Conservation (phyloP, 2,329 filamentous ascomycete species). For the Botrytis sinoallii region DNA sequence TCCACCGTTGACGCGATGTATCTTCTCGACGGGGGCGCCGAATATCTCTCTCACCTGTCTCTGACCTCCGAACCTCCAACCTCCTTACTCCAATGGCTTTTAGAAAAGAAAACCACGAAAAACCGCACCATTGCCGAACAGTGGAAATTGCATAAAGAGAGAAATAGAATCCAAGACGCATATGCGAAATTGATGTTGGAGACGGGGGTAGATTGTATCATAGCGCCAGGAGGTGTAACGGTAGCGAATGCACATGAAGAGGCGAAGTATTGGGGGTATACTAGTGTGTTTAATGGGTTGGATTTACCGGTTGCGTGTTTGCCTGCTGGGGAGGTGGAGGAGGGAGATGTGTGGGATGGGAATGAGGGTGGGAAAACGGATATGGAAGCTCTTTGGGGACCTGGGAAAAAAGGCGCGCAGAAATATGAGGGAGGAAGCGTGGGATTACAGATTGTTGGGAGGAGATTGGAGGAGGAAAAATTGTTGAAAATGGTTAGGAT, state of each 20-base stretch:
- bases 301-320: constrained; percentile 21
- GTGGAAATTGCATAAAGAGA: constrained; percentile 14
- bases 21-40: constrained; percentile 25
- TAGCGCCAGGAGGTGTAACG: constrained; percentile 17
- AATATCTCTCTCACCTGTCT: constrained; percentile 21
- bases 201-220: constrained; percentile 21
- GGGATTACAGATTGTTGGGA: constrained; percentile 51
- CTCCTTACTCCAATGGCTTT: constrained; percentile 29
- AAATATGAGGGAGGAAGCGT: constrained; percentile 47
- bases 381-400: background rate
- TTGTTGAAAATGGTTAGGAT: constrained; percentile 40
- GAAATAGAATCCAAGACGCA: constrained; percentile 38
- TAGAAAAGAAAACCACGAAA: background rate
- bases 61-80: constrained; percentile 22
- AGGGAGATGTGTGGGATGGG: background rate
- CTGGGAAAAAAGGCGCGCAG: background rate
- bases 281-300: constrained; percentile 21
- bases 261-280: constrained; percentile 25
- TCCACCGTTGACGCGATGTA: background rate
- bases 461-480: constrained; percentile 54
- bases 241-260: constrained; percentile 19
- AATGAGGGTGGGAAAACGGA: background rate
- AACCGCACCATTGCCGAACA: background rate
- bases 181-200: constrained; percentile 27
- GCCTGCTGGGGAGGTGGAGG: constrained; percentile 13